These are phyloP conservation scores for Trichaptum fuscoviolaceum DNA, from an alignment of 768 basidiomycete genomes.

Conservation along the genomic window DNA sequence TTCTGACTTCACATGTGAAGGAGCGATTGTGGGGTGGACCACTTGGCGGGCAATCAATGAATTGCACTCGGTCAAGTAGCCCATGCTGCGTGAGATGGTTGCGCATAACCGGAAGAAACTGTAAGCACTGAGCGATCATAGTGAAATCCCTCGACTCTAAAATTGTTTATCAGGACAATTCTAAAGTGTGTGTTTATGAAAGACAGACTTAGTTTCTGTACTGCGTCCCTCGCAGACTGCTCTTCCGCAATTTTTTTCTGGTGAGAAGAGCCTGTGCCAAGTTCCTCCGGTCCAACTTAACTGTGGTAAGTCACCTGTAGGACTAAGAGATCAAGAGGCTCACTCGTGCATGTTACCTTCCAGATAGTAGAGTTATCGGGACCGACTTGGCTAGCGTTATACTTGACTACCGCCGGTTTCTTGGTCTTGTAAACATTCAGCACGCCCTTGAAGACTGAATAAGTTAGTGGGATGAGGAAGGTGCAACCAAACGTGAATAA, in stretches of 20 bases:
- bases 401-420: background rate
- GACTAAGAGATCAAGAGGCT: background rate
- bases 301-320: background rate
- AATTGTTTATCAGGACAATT: background rate
- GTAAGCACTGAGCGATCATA: background rate
- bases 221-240: background rate
- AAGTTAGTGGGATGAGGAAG: too few species aligned
- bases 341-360: background rate
- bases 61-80: background rate
- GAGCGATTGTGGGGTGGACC: background rate
- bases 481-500: too few species aligned
- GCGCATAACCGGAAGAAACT: background rate
- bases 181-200: background rate
- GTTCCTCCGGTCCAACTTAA: background rate
- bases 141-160: background rate
- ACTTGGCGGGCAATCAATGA: background rate
- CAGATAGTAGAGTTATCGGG: background rate
- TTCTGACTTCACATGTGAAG: background rate
- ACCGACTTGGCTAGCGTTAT: background rate
- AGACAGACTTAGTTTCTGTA: background rate
- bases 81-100: background rate
- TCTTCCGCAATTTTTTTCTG: background rate
- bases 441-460: background rate
- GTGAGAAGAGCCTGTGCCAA: background rate
- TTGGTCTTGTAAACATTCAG: background rate